Conservation (phyloP, 441 rosid genomes). For the Biscutella laevigata region DNA sequence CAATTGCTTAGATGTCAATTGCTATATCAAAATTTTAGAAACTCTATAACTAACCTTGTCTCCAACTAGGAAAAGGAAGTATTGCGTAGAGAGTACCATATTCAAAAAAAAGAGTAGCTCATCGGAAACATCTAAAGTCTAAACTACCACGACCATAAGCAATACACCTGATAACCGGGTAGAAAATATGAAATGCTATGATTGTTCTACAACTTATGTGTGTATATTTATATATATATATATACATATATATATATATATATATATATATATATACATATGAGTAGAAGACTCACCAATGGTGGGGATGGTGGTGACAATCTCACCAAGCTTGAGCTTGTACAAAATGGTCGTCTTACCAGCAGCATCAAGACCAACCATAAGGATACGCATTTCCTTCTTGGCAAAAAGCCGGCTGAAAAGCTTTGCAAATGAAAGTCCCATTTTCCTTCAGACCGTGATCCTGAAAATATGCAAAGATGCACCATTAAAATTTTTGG, state of each 20-base stretch:
- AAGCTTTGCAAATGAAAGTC: slow-evolving; percentile 28
- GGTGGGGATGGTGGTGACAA: slow-evolving; percentile 30
- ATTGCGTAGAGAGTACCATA: too few species aligned
- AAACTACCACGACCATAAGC: neutral
- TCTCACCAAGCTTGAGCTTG: slow-evolving; percentile 32
- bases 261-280: too few species aligned
- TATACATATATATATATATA: too few species aligned
- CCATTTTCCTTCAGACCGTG: slow-evolving; percentile 16
- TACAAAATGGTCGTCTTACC: slow-evolving; percentile 30
- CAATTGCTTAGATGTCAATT: neutral
- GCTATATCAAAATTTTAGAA: neutral
- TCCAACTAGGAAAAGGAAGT: too few species aligned
- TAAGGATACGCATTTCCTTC: slow-evolving; percentile 31
- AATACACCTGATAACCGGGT: too few species aligned
- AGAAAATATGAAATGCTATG: too few species aligned
- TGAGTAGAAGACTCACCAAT: slow-evolving; percentile 27
- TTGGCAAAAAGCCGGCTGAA: slow-evolving; percentile 28
- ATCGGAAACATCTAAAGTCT: neutral
- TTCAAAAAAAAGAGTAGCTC: too few species aligned
- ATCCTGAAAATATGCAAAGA: slow-evolving; percentile 12
- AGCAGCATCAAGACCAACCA: slow-evolving; percentile 35
- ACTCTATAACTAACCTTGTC: neutral
- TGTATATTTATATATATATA: too few species aligned
- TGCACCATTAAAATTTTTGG: too few species aligned
- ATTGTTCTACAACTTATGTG: too few species aligned